These are phyloP conservation scores for Coprinopsis sp. DNA, from an alignment of 768 basidiomycete species.

Conservation along the genomic window DNA sequence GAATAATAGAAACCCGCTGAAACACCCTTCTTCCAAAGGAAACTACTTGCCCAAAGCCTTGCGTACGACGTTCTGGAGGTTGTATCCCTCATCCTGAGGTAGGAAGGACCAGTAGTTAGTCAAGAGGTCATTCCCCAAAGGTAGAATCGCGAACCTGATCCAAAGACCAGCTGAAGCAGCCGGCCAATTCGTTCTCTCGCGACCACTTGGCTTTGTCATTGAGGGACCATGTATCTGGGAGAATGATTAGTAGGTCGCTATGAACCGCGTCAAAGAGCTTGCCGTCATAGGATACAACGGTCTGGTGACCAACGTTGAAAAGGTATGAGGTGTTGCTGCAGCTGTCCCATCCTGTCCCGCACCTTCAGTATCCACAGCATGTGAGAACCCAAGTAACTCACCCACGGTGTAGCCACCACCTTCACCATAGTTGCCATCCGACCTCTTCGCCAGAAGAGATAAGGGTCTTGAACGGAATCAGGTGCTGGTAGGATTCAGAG, in stretches of 20 bases:
- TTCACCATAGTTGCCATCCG: slow-evolving; percentile 41
- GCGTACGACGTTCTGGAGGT: slow-evolving; percentile 42
- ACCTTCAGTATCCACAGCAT: not conserved
- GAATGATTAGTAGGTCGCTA: not conserved
- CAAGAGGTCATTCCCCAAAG: too few relatives aligned
- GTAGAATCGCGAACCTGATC: slow-evolving; percentile 43
- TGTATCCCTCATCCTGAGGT: slow-evolving; percentile 38
- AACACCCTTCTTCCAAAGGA: too few relatives aligned
- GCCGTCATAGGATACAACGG: slow-evolving; percentile 74
- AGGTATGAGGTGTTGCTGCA: slow-evolving; percentile 64
- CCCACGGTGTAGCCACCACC: slow-evolving; percentile 50
- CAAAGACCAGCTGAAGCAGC: slow-evolving; percentile 52
- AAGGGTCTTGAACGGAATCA: slow-evolving; percentile 48
- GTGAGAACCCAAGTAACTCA: too few relatives aligned
- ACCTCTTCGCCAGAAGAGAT: slow-evolving; percentile 41
- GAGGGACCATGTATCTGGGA: slow-evolving; percentile 35
- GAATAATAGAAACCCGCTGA: too few relatives aligned
- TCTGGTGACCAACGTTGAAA: slow-evolving; percentile 40
- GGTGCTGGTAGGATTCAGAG: too few relatives aligned
- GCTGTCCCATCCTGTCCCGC: slow-evolving; percentile 57
- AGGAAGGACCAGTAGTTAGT: too few relatives aligned
- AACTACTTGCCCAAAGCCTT: slow-evolving; percentile 35
- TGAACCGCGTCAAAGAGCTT: too few relatives aligned
- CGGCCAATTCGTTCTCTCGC: slow-evolving; percentile 43
- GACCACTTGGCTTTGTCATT: slow-evolving; percentile 56